phyloP scores from a whole-genome alignment of 768 basidiomycete genomes.

The Lactarius hatsudake region DNA sequence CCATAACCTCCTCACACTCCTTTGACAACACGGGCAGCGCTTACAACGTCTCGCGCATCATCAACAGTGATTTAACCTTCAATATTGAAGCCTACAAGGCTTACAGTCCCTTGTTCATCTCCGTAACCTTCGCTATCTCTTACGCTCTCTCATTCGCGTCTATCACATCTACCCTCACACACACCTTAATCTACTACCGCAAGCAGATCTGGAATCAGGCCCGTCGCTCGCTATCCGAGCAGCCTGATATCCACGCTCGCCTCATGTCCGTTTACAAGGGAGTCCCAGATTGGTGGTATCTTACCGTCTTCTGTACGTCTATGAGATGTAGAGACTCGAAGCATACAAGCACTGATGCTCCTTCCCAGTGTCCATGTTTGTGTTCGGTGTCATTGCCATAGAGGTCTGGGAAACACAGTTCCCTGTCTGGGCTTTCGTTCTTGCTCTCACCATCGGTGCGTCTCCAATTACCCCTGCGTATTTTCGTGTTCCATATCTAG shows the following conservation, averaged over 20 bases:
- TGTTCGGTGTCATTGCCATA: constrained; percentile 62
- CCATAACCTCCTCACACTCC: constrained; percentile 34
- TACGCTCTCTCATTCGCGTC: constrained; percentile 81
- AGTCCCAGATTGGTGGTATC: constrained; percentile 77
- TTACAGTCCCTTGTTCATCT: constrained; percentile 63
- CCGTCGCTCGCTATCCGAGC: constrained; percentile 68
- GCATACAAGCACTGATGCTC: background rate
- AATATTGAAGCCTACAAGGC: constrained; percentile 51
- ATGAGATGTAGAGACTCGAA: background rate
- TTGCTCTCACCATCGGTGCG: constrained; percentile 60
- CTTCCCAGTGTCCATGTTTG: constrained; percentile 50
- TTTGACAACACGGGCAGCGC: constrained; percentile 74
- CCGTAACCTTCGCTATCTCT: constrained; percentile 69
- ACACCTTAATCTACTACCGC: constrained; percentile 71
- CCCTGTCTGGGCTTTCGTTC: constrained; percentile 70
- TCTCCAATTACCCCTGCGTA: background rate
- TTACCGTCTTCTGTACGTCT: constrained; percentile 46
- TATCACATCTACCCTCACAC: constrained; percentile 71
- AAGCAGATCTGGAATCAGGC: constrained; percentile 75
- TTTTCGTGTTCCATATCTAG: background rate
- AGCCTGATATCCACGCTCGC: constrained; percentile 84
- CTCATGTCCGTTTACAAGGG: constrained; percentile 74
- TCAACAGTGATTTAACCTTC: constrained; percentile 53
- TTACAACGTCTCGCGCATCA: constrained; percentile 59
- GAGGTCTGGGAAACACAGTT: constrained; percentile 71